Conservation (phyloP, 148 eudicot species). For the Spergularia bocconei region DNA sequence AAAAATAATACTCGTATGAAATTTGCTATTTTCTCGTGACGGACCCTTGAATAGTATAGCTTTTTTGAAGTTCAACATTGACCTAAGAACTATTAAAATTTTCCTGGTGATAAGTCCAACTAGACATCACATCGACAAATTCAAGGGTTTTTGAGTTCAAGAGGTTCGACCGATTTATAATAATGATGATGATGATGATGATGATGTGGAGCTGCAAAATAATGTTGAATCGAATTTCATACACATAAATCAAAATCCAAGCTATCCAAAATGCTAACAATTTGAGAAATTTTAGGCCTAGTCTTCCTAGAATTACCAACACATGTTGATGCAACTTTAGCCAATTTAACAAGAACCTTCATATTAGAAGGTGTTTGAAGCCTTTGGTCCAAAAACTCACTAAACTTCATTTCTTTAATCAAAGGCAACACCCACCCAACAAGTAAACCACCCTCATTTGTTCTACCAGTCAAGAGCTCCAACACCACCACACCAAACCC, state of each 20-base stretch:
- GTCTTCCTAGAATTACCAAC: slow-evolving; percentile 68
- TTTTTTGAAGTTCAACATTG: too few species aligned
- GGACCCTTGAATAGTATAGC: too few species aligned
- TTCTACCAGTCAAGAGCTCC: slow-evolving; percentile 81
- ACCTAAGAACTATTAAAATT: too few species aligned
- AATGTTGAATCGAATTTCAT: background rate
- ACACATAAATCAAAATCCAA: slow-evolving; percentile 39
- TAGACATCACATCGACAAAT: too few species aligned
- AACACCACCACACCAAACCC: slow-evolving; percentile 83
- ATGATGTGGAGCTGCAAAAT: too few species aligned
- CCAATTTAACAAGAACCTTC: slow-evolving; percentile 60
- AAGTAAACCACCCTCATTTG: slow-evolving; percentile 56
- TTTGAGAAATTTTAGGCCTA: slow-evolving; percentile 65
- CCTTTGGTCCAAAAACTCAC: slow-evolving; percentile 73
- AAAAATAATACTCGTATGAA: too few species aligned
- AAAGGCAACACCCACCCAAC: slow-evolving; percentile 84
- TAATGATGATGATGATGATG: too few species aligned
- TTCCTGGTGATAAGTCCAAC: too few species aligned
- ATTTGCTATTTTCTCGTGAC: too few species aligned
- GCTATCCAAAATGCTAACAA: slow-evolving; percentile 56
- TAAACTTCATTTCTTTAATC: slow-evolving; percentile 60
- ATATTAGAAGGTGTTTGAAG: slow-evolving; percentile 44
- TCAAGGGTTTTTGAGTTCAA: too few species aligned
- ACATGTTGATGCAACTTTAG: slow-evolving; percentile 81
- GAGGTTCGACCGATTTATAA: too few species aligned